Conservation (phyloP, 1,284 basidiomycete species). For the Paramarasmius palmivorus region DNA sequence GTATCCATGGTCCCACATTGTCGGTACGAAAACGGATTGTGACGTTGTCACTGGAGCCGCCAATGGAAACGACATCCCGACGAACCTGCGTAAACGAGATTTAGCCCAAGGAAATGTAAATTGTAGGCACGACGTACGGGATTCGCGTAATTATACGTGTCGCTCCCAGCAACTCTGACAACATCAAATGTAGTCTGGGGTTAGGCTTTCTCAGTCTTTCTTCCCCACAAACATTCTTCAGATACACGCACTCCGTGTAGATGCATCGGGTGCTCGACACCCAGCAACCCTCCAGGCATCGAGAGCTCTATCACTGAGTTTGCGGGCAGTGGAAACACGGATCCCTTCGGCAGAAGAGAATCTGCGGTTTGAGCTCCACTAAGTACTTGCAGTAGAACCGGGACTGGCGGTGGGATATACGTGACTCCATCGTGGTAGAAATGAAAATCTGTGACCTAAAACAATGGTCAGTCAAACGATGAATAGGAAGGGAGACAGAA, state of each 20-base stretch:
- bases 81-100: slow-evolving; percentile 14
- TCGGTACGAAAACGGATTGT: too few species aligned
- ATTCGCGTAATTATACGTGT: slow-evolving; percentile 37
- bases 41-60: not conserved
- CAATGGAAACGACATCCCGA: slow-evolving; percentile 28
- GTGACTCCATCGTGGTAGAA: slow-evolving; percentile 9
- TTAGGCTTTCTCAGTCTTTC: not conserved
- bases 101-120: slow-evolving; percentile 5
- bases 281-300: slow-evolving; percentile 6
- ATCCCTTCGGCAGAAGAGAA: slow-evolving; percentile 24
- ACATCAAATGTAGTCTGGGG: slow-evolving; percentile 30
- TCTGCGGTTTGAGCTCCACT: slow-evolving; percentile 28
- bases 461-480: too few species aligned
- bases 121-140: slow-evolving; percentile 31
- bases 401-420: slow-evolving; percentile 14
- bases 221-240: too few species aligned
- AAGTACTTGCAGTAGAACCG: slow-evolving; percentile 29
- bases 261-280: slow-evolving; percentile 29
- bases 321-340: slow-evolving; percentile 26
- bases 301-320: slow-evolving; percentile 33
- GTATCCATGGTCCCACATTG: too few species aligned
- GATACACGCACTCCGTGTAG: slow-evolving; percentile 31
- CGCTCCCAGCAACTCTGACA: slow-evolving; percentile 27
- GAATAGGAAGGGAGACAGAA: too few species aligned
- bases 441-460: not conserved